These are phyloP conservation scores for Aspergillus ellipticus DNA, from an alignment of 495 filamentous ascomycete genomes.

Conservation along the genomic window DNA sequence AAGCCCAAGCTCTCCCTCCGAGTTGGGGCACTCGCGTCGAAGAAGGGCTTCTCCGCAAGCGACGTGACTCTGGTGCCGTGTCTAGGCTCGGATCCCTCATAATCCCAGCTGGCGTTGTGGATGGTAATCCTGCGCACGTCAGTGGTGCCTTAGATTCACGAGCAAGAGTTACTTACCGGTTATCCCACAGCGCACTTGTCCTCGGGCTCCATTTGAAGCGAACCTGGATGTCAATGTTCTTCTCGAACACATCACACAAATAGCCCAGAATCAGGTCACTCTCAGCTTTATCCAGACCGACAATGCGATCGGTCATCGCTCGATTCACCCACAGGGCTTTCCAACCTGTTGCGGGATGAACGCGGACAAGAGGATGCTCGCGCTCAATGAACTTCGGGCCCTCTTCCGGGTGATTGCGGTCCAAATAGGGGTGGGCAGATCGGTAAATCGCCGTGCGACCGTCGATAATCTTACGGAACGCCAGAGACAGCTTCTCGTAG, in stretches of 20 bases:
- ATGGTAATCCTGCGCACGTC: constrained; percentile 54
- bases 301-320: constrained; percentile 60
- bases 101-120: constrained; percentile 66
- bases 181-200: constrained; percentile 63
- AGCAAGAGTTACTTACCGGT: constrained; percentile 40
- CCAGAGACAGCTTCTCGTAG: constrained; percentile 66
- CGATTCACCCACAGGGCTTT: constrained; percentile 69
- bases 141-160: background rate
- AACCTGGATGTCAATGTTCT: constrained; percentile 64
- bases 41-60: constrained; percentile 64
- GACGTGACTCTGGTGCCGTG: constrained; percentile 63
- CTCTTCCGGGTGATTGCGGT: too few relatives aligned
- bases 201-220: constrained; percentile 61
- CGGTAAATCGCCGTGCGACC: too few relatives aligned
- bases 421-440: too few relatives aligned
- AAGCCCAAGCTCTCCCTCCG: constrained; percentile 57
- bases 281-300: constrained; percentile 62
- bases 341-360: constrained; percentile 70
- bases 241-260: constrained; percentile 61
- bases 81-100: constrained; percentile 57
- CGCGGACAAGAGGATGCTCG: constrained; percentile 63
- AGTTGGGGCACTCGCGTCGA: constrained; percentile 55
- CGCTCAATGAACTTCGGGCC: too few relatives aligned
- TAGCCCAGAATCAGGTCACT: constrained; percentile 66
- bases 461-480: too few relatives aligned